Percentiles rank a stretch among this genome's conserved stretches.
Conservation (phyloP, 108 stramenopile genomes). For the Bacterosira constricta region DNA sequence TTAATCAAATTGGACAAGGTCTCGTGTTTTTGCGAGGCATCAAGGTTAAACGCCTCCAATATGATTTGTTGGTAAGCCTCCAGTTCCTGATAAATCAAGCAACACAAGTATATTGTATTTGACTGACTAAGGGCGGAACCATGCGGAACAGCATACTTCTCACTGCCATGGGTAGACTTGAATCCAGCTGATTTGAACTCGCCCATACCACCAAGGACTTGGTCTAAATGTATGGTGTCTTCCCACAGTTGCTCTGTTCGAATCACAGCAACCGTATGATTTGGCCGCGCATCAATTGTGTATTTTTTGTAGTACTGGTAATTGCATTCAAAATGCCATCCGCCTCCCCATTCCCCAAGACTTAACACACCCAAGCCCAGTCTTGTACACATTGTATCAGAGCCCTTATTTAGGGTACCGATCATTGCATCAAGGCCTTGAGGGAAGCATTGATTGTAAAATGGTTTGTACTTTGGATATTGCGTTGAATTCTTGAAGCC, state of each 20-base stretch:
- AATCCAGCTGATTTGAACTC: neutral
- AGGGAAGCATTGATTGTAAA: neutral
- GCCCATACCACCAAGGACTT: neutral
- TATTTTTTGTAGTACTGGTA: slow-evolving; percentile 4
- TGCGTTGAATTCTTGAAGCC: neutral
- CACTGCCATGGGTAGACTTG: neutral
- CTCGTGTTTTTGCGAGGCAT: neutral
- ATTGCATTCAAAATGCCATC: neutral
- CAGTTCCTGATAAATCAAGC: neutral
- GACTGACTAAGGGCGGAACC: neutral
- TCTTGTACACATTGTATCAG: neutral
- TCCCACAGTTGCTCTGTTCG: slow-evolving; percentile 11
- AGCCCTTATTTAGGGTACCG: neutral
- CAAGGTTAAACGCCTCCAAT: slow-evolving; percentile 4
- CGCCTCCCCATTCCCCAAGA: neutral
- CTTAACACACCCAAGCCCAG: neutral
- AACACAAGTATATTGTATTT: neutral
- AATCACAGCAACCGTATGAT: slow-evolving; percentile 4
- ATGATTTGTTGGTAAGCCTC: slow-evolving; percentile 2
- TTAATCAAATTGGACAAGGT: neutral
- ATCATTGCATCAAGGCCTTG: slow-evolving; percentile 1
- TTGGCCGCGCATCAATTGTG: neutral
- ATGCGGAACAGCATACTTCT: neutral
- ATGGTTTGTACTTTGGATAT: neutral
- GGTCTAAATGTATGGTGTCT: neutral